Percentiles rank a stretch among this genome's conserved stretches.
phyloP scores from a whole-genome alignment of 2,329 filamentous ascomycete species.

The Chaetomium globosum region DNA sequence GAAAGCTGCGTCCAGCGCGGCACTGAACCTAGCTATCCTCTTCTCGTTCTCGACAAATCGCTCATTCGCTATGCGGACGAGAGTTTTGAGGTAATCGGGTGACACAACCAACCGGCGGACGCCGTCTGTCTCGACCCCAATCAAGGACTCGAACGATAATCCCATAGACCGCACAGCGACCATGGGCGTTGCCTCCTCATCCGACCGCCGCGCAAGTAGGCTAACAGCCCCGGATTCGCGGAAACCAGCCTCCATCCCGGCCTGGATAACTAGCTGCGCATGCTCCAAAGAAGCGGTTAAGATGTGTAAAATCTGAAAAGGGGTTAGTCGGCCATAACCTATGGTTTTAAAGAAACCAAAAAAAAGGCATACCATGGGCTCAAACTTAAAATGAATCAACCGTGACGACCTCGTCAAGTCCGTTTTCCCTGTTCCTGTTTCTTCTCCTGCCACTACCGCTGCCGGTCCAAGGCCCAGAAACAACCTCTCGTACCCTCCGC shows the following conservation, averaged over 20 bases:
- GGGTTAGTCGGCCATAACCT: slow-evolving; percentile 7
- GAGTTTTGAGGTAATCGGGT: slow-evolving; percentile 65
- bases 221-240: slow-evolving; percentile 86
- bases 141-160: slow-evolving; percentile 76
- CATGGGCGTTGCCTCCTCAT: slow-evolving; percentile 61
- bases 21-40: slow-evolving; percentile 66
- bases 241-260: slow-evolving; percentile 80
- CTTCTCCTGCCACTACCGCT: slow-evolving; percentile 32
- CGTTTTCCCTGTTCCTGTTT: slow-evolving; percentile 37
- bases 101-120: slow-evolving; percentile 57
- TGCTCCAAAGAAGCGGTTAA: slow-evolving; percentile 73
- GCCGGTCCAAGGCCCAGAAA: slow-evolving; percentile 43
- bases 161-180: slow-evolving; percentile 86
- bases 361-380: slow-evolving; percentile 73
- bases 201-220: slow-evolving; percentile 45
- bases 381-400: slow-evolving; percentile 84
- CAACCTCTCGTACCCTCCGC: slow-evolving; percentile 24
- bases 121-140: slow-evolving; percentile 60
- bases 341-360: background rate
- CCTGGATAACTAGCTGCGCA: slow-evolving; percentile 74
- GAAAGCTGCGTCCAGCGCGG: slow-evolving; percentile 49
- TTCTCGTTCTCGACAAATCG: slow-evolving; percentile 70
- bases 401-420: slow-evolving; percentile 40
- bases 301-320: slow-evolving; percentile 78
- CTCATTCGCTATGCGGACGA: slow-evolving; percentile 73